phyloP scores from a whole-genome alignment of 1,284 basidiomycete species.

The Volvariella volvacea region DNA sequence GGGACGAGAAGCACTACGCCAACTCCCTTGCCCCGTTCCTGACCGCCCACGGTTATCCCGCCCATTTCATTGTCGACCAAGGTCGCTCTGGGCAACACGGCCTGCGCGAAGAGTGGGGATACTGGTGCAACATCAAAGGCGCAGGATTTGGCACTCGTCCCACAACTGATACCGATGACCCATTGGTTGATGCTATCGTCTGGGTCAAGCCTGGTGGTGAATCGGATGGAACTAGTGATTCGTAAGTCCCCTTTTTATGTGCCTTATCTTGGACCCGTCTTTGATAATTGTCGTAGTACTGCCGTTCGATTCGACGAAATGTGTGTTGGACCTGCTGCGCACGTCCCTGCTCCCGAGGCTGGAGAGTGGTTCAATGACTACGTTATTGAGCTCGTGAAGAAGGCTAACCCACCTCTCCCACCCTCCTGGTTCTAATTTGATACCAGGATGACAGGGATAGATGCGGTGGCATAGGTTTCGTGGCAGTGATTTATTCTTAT shows the following conservation, averaged over 20 bases:
- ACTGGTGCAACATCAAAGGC: slow-evolving; percentile 28
- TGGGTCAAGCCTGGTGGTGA: slow-evolving; percentile 51
- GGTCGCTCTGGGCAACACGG: slow-evolving; percentile 14
- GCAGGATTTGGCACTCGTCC: slow-evolving; percentile 43
- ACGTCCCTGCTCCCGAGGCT: slow-evolving; percentile 15
- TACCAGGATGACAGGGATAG: too few species aligned
- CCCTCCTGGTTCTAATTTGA: too few species aligned
- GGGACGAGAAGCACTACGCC: slow-evolving; percentile 18
- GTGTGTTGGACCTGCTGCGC: slow-evolving; percentile 24
- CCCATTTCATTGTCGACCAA: slow-evolving; percentile 22
- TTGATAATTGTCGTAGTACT: slow-evolving; percentile 24
- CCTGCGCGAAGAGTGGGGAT: slow-evolving; percentile 9
- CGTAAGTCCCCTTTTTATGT: slow-evolving; percentile 14
- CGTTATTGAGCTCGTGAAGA: neutral
- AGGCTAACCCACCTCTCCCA: neutral
- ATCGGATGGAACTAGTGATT: slow-evolving; percentile 44
- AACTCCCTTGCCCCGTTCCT: slow-evolving; percentile 15
- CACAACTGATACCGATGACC: slow-evolving; percentile 32
- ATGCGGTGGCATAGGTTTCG: too few species aligned
- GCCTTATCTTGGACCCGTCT: neutral
- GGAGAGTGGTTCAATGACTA: slow-evolving; percentile 13
- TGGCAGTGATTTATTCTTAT: too few species aligned
- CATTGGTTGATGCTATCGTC: slow-evolving; percentile 40
- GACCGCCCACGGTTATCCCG: slow-evolving; percentile 15
- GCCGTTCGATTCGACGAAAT: slow-evolving; percentile 37